Percentiles rank a stretch among this genome's conserved stretches.
These are phyloP conservation scores for Aspergillus floridensis DNA, from an alignment of 2,329 filamentous ascomycete genomes.

Conservation along the genomic window DNA sequence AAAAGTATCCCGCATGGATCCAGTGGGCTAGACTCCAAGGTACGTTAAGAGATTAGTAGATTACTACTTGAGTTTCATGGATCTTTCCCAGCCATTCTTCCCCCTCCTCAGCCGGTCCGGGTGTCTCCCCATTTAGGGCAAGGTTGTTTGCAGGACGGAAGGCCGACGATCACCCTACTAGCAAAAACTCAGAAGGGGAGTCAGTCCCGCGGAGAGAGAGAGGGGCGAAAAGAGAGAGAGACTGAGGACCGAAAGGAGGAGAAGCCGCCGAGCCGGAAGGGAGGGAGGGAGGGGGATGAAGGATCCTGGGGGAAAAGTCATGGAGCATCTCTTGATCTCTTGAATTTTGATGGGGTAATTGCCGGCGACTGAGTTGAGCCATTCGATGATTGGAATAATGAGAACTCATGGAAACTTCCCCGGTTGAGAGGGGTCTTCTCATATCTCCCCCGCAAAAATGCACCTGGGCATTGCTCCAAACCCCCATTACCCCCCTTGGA, in stretches of 20 bases:
- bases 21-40: no score
- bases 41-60: no score
- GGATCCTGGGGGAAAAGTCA: slow-evolving; percentile 3
- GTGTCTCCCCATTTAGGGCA: no score
- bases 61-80: no score
- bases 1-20: no score
- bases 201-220: no score
- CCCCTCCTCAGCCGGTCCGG: no score
- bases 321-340: background rate
- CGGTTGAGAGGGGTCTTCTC: background rate
- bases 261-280: background rate
- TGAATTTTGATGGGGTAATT: slow-evolving; percentile 18
- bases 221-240: no score
- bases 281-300: background rate
- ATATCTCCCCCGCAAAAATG: background rate
- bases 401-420: slow-evolving; percentile 5
- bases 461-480: background rate
- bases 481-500: slow-evolving; percentile 19
- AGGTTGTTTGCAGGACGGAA: no score
- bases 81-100: no score
- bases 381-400: slow-evolving; percentile 16
- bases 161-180: no score
- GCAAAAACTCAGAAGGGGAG: no score
- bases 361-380: slow-evolving; percentile 10
- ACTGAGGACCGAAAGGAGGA: background rate